Conservation (phyloP, 371 early-diverging fungal species). For the Actinomortierella ambigua region DNA sequence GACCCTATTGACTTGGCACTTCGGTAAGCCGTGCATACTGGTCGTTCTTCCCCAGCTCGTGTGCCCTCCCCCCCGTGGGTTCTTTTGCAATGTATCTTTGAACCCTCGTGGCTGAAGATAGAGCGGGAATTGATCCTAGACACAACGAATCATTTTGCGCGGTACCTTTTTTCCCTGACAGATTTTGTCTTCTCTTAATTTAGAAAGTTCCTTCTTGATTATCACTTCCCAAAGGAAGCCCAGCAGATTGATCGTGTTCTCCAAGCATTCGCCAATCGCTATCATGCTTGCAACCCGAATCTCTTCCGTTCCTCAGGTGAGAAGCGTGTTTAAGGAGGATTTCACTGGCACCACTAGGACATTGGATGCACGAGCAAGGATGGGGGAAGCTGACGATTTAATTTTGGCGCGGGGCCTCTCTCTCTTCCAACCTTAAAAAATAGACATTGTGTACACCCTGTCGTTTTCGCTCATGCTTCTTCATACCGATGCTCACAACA, state of each 20-base stretch:
- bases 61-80: not conserved
- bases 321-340: conserved; percentile 3
- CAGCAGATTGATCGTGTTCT: conserved; percentile 93
- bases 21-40: conserved; percentile 51
- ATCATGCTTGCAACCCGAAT: conserved; percentile 74
- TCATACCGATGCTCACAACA: conserved; percentile 94
- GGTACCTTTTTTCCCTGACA: not conserved
- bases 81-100: no score
- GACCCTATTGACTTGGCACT: conserved; percentile 76
- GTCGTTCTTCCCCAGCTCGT: not conserved
- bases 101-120: not conserved
- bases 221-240: conserved; percentile 86
- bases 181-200: not conserved
- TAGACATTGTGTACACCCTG: conserved; percentile 80
- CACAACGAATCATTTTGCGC: not conserved
- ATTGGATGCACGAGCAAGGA: not conserved
- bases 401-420: not conserved
- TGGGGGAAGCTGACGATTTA: not conserved
- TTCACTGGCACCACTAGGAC: not conserved
- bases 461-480: conserved; percentile 87
- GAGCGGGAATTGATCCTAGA: not conserved
- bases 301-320: conserved; percentile 68
- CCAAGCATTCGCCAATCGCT: conserved; percentile 80
- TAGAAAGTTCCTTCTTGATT: conserved; percentile 76
- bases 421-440: not conserved